Base-by-base conservation (phyloP, 2,329 filamentous ascomycete genomes). In the Cercospora sesami region DNA sequence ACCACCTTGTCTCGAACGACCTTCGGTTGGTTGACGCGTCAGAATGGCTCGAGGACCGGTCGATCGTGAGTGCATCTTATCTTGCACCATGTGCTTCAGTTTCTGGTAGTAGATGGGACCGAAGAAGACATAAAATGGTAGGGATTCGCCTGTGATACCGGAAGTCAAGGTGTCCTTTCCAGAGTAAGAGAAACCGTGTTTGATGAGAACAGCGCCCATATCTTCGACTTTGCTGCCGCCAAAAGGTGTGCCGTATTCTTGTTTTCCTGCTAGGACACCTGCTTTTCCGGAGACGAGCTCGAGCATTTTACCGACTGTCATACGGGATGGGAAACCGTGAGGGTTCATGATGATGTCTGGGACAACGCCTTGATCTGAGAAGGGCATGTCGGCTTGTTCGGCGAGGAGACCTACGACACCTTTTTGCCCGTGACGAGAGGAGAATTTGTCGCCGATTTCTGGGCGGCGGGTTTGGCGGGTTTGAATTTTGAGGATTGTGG, bases 341-440 rank as follows among this genome's bases (percentile, higher is more conserved):
- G 96, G 95, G 83, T 99, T 99, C 95, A 99, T 99, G 87, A 99
- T 99, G 73, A 99, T 97, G 80, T 99, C 95, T 0, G 95, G 95
- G n/a, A 89, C 90, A 73, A 99, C 88, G 2, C 95, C 96, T 63
- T 86, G 84, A 80, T 99, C 95, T 39, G 91, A 91, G 82, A 99
- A 99, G 0, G 95, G 95, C 89, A 99, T 91, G 78, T 99, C 95
- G 77, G 95, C 93, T 81, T 98, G 94, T 70, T 97, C 92, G 18
- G 94, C 93, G 67, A 99, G 97, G 74, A 98, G 94, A 66, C 95
- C 95, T 1, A 96, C 93, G 21, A 98, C 95, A 83, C 95, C 95
- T 80, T 99, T 99, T 77, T 99, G 95, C 21, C 95, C 95, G 86
- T 99, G 95, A 68, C 95, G 92, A 61, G 95, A 99, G 0, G 94